phyloP scores from a whole-genome alignment of 2,329 filamentous ascomycete genomes.

The Aspergillus brasiliensis region DNA sequence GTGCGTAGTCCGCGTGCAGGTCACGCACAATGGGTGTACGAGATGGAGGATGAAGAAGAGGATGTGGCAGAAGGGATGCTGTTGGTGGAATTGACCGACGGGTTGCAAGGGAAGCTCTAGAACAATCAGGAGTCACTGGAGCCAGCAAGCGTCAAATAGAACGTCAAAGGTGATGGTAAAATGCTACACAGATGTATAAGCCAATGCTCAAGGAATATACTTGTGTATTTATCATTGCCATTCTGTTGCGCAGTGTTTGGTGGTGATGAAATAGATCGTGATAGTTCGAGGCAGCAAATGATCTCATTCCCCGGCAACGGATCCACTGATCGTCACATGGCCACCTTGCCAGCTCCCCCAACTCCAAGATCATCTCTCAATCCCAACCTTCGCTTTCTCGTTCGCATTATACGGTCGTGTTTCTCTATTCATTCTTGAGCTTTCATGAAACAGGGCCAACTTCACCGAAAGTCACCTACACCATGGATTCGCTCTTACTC shows the following conservation, averaged over 20 bases:
- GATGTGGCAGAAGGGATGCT: conserved; percentile 60
- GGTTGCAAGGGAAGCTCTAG: conserved; percentile 35
- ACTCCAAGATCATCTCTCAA: neutral
- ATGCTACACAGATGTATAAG: neutral
- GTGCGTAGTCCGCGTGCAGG: conserved; percentile 55
- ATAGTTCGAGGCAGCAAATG: neutral
- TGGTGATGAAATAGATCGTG: neutral
- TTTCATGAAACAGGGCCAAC: neutral
- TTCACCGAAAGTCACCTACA: neutral
- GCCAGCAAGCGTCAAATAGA: too few species aligned
- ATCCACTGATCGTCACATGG: conserved; percentile 1
- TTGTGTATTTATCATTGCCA: too few species aligned
- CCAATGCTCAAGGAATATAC: neutral
- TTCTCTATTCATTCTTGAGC: neutral
- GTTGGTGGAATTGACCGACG: conserved; percentile 50
- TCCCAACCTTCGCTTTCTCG: neutral
- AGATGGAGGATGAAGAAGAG: conserved; percentile 53
- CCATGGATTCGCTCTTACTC: conserved; percentile 61
- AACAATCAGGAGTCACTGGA: neutral
- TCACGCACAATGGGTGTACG: conserved; percentile 53
- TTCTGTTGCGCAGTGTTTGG: too few species aligned
- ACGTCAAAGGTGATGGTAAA: neutral
- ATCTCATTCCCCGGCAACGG: conserved; percentile 6
- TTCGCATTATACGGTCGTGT: neutral
- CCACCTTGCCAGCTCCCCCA: neutral